A percentile compares a stretch with the other conserved stretches of the same genome.
These are phyloP conservation scores for Cutaneotrichosporon sp. DNA, from an alignment of 1,284 basidiomycete species.

Conservation along the genomic window DNA sequence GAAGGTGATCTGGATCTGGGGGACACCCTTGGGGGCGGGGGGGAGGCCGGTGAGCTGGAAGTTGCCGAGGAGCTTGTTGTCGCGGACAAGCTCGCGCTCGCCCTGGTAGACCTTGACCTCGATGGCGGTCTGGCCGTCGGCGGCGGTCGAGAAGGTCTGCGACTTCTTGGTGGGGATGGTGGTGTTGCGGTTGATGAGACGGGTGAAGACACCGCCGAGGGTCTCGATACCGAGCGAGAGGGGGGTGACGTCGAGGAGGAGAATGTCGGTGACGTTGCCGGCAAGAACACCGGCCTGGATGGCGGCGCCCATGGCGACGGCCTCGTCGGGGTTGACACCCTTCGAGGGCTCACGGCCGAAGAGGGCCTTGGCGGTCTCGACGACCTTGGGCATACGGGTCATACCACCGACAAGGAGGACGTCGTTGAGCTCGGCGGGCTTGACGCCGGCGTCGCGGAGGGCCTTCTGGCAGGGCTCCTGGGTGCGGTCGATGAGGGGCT, in stretches of 20 bases:
- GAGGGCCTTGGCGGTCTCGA: constrained; percentile 86
- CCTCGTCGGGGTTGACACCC: constrained; percentile 97
- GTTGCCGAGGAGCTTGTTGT: constrained; percentile 99
- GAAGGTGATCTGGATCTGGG: constrained; percentile 98
- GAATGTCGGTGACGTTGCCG: constrained; percentile 93
- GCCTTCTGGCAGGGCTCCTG: constrained; percentile 99
- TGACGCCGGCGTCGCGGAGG: constrained; percentile 84
- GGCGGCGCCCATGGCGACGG: constrained; percentile 88
- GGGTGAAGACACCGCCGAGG: constrained; percentile 97
- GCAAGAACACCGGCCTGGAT: constrained; percentile 95
- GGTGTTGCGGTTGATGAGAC: constrained; percentile 90
- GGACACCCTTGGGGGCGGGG: constrained; percentile 93
- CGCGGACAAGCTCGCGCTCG: constrained; percentile 88
- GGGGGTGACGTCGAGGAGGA: constrained; percentile 94
- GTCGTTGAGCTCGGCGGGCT: constrained; percentile 89
- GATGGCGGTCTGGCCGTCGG: constrained; percentile 92
- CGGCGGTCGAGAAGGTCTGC: constrained; percentile 97
- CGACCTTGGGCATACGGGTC: constrained; percentile 95
- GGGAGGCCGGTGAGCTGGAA: constrained; percentile 99
- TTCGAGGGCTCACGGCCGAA: constrained; percentile 96
- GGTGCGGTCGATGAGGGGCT: constrained; percentile 81
- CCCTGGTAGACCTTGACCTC: constrained; percentile 99
- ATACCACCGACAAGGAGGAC: constrained; percentile 98
- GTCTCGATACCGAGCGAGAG: constrained; percentile 77
- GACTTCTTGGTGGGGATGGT: constrained; percentile 99